A percentile compares a stretch with the other conserved stretches of the same genome.
These are phyloP conservation scores for Colletotrichum tropicale DNA, from an alignment of 2,329 filamentous ascomycete genomes.

Conservation along the genomic window DNA sequence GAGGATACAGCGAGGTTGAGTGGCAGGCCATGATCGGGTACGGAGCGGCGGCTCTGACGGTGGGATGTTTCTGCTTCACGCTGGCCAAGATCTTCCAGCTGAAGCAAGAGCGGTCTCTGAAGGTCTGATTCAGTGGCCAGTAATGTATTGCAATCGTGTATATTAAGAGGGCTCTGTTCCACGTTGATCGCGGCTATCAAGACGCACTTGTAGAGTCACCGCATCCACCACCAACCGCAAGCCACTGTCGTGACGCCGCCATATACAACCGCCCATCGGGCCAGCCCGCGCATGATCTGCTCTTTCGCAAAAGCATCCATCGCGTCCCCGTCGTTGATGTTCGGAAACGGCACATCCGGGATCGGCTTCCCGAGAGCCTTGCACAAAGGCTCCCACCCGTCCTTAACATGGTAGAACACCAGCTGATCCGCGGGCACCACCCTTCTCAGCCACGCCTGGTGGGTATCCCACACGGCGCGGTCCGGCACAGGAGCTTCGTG, in stretches of 20 bases:
- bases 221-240: background rate
- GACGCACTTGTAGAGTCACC: background rate
- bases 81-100: constrained; percentile 15
- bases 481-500: background rate
- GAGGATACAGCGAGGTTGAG: constrained; percentile 1
- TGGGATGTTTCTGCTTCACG: constrained; percentile 2
- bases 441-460: constrained; percentile 1
- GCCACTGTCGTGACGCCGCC: background rate
- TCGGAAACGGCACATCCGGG: constrained; percentile 31
- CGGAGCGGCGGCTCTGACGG: constrained; percentile 13
- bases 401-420: constrained; percentile 27
- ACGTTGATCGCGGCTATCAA: background rate
- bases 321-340: constrained; percentile 28
- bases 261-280: background rate
- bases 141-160: background rate
- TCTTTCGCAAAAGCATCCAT: constrained; percentile 4
- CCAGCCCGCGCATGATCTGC: background rate
- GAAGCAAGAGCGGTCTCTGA: background rate
- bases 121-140: background rate
- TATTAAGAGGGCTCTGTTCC: background rate
- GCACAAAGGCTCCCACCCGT: constrained; percentile 38
- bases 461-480: background rate
- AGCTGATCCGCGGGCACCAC: constrained; percentile 28
- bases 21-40: constrained; percentile 20
- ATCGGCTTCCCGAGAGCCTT: constrained; percentile 31